Evolutionary conservation across 192 early-diverging fungal species (phyloP).

Genomic region (Bifiguratus adelaidae): DNA sequence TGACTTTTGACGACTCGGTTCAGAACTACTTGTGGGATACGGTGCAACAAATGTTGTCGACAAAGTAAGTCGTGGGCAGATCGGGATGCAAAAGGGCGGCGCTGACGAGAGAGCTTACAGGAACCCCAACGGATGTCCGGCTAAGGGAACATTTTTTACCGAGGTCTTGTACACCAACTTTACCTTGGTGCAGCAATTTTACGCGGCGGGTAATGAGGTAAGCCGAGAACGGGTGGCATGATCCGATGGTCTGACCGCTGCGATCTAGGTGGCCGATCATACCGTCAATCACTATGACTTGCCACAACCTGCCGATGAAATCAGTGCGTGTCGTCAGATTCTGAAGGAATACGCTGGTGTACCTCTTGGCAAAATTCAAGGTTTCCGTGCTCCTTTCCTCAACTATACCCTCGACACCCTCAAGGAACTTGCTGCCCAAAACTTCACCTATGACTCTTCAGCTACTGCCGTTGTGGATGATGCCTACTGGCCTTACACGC

Average conservation of each 20-base stretch:
- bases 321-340: slow-evolving; percentile 21
- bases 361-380: slow-evolving; percentile 39
- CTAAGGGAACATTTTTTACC: slow-evolving; percentile 45
- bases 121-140: slow-evolving; percentile 52
- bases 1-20: slow-evolving; percentile 59
- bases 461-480: slow-evolving; percentile 29
- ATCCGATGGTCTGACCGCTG: too few species aligned
- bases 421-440: slow-evolving; percentile 23
- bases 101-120: neutral
- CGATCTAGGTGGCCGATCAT: slow-evolving; percentile 10
- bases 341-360: slow-evolving; percentile 47
- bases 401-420: slow-evolving; percentile 37
- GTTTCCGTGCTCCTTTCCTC: slow-evolving; percentile 58
- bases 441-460: slow-evolving; percentile 46
- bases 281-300: slow-evolving; percentile 22
- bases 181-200: slow-evolving; percentile 42
- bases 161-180: slow-evolving; percentile 54
- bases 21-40: slow-evolving; percentile 20
- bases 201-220: slow-evolving; percentile 53
- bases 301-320: slow-evolving; percentile 23
- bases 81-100: neutral
- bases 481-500: slow-evolving; percentile 56
- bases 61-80: slow-evolving; percentile 17
- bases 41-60: slow-evolving; percentile 16
- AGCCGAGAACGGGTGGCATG: slow-evolving; percentile 35